Evolutionary conservation across 2,329 filamentous ascomycete species (phyloP), one percentile per base, ranked within the genome.

Genomic region (Colletotrichum scovillei): DNA sequence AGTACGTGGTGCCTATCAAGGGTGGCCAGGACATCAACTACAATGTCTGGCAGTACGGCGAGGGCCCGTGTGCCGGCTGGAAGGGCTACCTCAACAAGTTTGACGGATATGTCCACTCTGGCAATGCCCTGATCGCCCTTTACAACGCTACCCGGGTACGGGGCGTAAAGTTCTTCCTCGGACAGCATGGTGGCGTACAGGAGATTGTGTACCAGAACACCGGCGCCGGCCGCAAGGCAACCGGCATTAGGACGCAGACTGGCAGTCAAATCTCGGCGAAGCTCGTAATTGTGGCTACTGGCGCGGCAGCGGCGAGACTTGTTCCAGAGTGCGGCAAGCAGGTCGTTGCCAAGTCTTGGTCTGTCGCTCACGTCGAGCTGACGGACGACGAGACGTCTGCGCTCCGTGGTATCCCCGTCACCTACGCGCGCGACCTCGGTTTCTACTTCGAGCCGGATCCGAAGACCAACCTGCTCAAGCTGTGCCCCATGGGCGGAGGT

Each of bases 401-500:
- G 5, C 85, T 92, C 1, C 85, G 87, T 2, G 88, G 88, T 2
- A 89, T 92, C 12, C 90, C 91, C 0, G 88, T 91, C 0, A 90
- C 88, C 0, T 90, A 91, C 65, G 87, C 88, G 1, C 86, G 90
- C 2, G 90, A 92, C 73, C 81, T 92, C 0, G 90, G 90, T 0
- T 92, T 92, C 82, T 90, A 91, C 80, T 92, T 92, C 70, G 91
- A 92, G 78, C 90, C 91, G 0, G 90, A 92, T 75, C 87, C 85
- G 0, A 83, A 85, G 73, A 91, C 89, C 0, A 85, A 86, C 26
- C 79, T 91, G 5, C 80, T 92, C 56, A 92, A 92, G 80, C 77
- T 92, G 11, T 92, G 89, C 75, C 88, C 89, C 0, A 85, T 88
- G 78, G 89, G 89, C 2, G 88, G 86, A 0, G 91, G 90, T 0